These are phyloP conservation scores for Colletotrichum trifolii DNA, from an alignment of 2,329 filamentous ascomycete genomes.

Conservation along the genomic window DNA sequence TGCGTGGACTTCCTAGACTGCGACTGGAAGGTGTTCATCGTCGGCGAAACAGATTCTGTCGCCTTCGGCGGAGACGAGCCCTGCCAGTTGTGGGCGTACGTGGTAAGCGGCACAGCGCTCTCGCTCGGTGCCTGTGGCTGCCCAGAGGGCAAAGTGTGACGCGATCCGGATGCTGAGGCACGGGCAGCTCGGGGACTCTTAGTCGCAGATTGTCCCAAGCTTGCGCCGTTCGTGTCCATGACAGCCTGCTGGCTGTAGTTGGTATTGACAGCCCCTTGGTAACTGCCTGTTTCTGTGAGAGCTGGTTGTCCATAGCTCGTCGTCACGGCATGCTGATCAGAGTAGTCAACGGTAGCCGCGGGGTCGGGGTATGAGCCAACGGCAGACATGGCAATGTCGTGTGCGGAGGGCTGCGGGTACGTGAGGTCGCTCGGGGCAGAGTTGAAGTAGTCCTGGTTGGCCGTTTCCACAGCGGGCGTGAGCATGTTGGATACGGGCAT, in stretches of 20 bases:
- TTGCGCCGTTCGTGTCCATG: neutral
- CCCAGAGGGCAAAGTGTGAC: conserved; percentile 33
- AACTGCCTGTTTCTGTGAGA: neutral
- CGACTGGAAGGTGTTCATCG: conserved; percentile 16
- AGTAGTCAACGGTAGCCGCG: conserved; percentile 15
- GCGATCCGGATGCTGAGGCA: neutral
- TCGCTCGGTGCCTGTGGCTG: conserved; percentile 12
- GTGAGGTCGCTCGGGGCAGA: conserved; percentile 40
- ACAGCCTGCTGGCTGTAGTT: conserved; percentile 5
- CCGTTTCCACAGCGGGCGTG: conserved; percentile 39
- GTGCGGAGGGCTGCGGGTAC: conserved; percentile 39
- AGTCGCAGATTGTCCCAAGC: conserved; percentile 5
- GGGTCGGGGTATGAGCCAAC: conserved; percentile 20
- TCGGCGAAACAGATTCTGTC: conserved; percentile 13
- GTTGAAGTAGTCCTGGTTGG: conserved; percentile 44
- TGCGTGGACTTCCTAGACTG: conserved; percentile 13
- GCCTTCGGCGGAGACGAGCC: conserved; percentile 18
- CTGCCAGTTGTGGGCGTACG: conserved; percentile 24
- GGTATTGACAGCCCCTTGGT: neutral
- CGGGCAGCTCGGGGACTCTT: conserved; percentile 10
- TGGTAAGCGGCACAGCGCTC: neutral
- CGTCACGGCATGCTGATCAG: conserved; percentile 14
- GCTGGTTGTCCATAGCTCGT: conserved; percentile 8
- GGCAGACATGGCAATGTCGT: conserved; percentile 8
- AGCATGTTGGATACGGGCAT: conserved; percentile 44